Conservation (phyloP, 306 rosid genomes). For the Dryas drummondii region DNA sequence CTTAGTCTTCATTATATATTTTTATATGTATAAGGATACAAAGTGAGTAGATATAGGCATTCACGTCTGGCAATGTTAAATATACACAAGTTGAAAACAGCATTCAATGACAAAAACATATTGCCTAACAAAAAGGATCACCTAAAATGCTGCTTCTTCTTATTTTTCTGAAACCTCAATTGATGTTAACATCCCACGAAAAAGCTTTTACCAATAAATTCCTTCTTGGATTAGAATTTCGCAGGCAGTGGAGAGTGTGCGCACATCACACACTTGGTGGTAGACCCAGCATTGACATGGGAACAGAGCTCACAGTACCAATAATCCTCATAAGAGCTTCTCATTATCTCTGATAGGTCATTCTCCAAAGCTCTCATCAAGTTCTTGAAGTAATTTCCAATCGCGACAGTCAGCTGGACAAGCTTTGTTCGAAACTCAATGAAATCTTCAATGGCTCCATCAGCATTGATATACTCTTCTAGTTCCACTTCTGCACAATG, state of each 20-base stretch:
- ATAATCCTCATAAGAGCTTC: not conserved
- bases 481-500: constrained; percentile 18
- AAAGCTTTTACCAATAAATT: not conserved
- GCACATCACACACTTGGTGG: constrained; percentile 11
- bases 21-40: too few relatives aligned
- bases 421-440: not conserved
- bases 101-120: too few relatives aligned
- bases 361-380: constrained; percentile 58
- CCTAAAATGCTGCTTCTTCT: too few relatives aligned
- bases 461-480: not conserved
- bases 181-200: too few relatives aligned
- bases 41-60: too few relatives aligned
- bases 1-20: too few relatives aligned
- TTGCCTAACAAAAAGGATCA: too few relatives aligned
- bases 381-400: constrained; percentile 36
- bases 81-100: too few relatives aligned
- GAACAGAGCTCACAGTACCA: constrained; percentile 13
- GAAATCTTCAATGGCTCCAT: not conserved
- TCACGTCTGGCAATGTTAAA: too few relatives aligned
- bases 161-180: too few relatives aligned
- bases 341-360: constrained; percentile 45
- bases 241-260: not conserved
- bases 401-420: constrained; percentile 13
- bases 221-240: not conserved
- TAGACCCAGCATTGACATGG: not conserved